Evolutionary conservation across 192 early-diverging fungal genomes (phyloP).

Genomic region (Kickxella alabastrina): DNA sequence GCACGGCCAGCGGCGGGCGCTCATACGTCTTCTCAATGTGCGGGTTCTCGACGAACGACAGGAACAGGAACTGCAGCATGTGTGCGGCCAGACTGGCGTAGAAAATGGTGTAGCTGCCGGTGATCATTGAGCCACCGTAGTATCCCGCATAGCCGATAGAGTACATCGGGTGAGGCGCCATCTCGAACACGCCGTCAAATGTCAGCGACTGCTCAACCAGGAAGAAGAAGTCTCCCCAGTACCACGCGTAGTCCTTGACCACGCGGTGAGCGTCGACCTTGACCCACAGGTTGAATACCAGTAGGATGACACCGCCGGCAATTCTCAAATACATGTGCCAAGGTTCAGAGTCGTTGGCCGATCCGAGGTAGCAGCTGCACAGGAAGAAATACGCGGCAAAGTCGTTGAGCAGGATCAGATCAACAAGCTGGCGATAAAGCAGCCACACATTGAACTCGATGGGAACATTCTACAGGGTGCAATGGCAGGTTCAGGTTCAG

Average conservation of each 20-base stretch:
- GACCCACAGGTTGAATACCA: slow-evolving; percentile 94
- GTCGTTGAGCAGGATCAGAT: slow-evolving; percentile 91
- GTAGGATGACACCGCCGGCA: slow-evolving; percentile 70
- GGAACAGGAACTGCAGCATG: slow-evolving; percentile 81
- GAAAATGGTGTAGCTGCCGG: slow-evolving; percentile 86
- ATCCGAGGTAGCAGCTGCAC: slow-evolving; percentile 73
- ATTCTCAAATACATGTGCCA: slow-evolving; percentile 70
- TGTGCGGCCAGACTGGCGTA: slow-evolving; percentile 87
- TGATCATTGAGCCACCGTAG: slow-evolving; percentile 90
- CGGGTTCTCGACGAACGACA: slow-evolving; percentile 89
- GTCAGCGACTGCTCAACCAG: slow-evolving; percentile 84
- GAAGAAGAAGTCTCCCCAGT: slow-evolving; percentile 99
- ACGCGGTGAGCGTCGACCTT: slow-evolving; percentile 92
- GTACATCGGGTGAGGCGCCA: slow-evolving; percentile 99
- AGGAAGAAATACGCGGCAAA: slow-evolving; percentile 85
- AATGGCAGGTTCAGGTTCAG: slow-evolving; percentile 12
- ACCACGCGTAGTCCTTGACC: slow-evolving; percentile 97
- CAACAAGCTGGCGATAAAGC: slow-evolving; percentile 88
- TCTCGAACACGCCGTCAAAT: slow-evolving; percentile 92
- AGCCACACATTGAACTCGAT: slow-evolving; percentile 97
- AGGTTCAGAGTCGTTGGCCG: slow-evolving; percentile 53
- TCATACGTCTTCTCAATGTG: slow-evolving; percentile 73
- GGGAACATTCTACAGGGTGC: slow-evolving; percentile 57
- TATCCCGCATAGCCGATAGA: slow-evolving; percentile 96
- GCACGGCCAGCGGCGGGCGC: slow-evolving; percentile 47